Percentiles rank a stretch among this genome's conserved stretches.
Evolutionary conservation across 345 rosid genomes (phyloP).

Genomic region (Camelina sativa): DNA sequence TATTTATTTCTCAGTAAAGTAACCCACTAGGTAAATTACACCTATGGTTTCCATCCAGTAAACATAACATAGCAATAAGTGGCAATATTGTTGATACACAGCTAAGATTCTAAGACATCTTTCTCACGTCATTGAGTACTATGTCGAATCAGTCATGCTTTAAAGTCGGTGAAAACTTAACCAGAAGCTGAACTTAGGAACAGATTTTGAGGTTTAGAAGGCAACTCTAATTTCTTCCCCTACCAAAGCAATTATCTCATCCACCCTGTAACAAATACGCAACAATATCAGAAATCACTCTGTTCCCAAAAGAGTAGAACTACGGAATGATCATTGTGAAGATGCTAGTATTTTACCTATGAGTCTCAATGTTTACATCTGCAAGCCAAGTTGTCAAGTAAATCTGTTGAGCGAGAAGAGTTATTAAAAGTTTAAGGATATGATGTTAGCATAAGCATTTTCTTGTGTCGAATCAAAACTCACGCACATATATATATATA

Average conservation of each 20-base stretch:
- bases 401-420: slow-evolving; percentile 49
- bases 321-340: neutral
- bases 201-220: slow-evolving; percentile 33
- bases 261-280: slow-evolving; percentile 52
- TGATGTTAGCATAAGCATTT: neutral
- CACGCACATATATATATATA: no score
- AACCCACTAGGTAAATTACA: neutral
- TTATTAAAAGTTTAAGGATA: neutral
- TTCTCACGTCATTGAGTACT: neutral
- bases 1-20: slow-evolving; percentile 33
- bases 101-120: slow-evolving; percentile 2
- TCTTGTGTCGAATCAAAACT: neutral
- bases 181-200: neutral
- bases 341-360: slow-evolving; percentile 53
- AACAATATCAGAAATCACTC: slow-evolving; percentile 9
- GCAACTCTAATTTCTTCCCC: slow-evolving; percentile 72
- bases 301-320: neutral
- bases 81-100: neutral
- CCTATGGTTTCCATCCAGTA: neutral
- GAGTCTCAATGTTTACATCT: slow-evolving; percentile 66
- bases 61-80: slow-evolving; percentile 12
- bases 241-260: slow-evolving; percentile 60
- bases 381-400: slow-evolving; percentile 84
- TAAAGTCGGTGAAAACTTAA: neutral
- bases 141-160: neutral